Evolutionary conservation across 2,329 filamentous ascomycete genomes (phyloP).

Genomic region (Zarea fungicola): DNA sequence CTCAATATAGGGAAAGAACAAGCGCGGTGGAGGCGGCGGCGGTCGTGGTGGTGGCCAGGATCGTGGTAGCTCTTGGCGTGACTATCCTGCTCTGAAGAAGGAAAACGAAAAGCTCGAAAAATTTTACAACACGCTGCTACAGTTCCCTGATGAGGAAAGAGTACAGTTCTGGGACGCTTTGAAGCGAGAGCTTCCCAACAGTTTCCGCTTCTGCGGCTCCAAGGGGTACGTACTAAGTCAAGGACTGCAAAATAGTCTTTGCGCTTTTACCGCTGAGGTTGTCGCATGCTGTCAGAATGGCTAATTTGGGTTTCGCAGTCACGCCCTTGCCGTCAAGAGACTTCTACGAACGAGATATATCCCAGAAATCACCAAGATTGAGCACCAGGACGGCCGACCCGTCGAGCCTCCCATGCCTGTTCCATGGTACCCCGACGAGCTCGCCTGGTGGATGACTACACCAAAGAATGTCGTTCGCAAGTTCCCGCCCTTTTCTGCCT

Average conservation of each 20-base stretch:
- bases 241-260: background rate
- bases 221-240: constrained; percentile 58
- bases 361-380: constrained; percentile 80
- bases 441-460: constrained; percentile 97
- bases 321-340: constrained; percentile 87
- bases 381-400: constrained; percentile 71
- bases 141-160: constrained; percentile 73
- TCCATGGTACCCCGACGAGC: constrained; percentile 87
- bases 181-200: constrained; percentile 84
- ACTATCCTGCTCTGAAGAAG: constrained; percentile 53
- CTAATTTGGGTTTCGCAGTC: constrained; percentile 41
- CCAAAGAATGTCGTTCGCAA: constrained; percentile 93
- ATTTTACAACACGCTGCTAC: constrained; percentile 76
- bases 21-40: constrained; percentile 32
- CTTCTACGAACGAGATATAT: constrained; percentile 85
- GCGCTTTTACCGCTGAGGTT: background rate
- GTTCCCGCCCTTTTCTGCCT: constrained; percentile 88
- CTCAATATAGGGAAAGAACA: constrained; percentile 27
- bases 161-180: constrained; percentile 79
- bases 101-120: constrained; percentile 78
- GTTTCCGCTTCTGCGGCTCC: constrained; percentile 94
- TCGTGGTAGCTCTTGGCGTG: constrained; percentile 25
- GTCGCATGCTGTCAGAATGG: background rate
- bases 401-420: constrained; percentile 81
- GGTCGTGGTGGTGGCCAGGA: constrained; percentile 23